Base-by-base conservation (phyloP, 208 protist species). In the Trypanosomatidae sp. region DNA sequence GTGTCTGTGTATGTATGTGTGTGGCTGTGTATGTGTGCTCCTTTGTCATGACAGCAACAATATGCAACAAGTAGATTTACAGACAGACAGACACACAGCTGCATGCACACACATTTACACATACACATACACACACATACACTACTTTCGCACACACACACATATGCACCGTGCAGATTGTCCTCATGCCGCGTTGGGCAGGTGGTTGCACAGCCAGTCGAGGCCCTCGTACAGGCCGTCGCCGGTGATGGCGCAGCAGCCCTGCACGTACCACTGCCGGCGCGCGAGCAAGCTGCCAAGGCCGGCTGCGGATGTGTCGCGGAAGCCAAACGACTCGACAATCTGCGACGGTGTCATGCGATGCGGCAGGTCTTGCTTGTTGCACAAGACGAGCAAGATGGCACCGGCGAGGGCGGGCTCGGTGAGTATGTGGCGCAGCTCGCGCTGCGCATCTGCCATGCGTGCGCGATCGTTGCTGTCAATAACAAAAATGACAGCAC, bases 191-290 rank as follows among this genome's bases (percentile, higher is more conserved):
- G 38, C 43, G 24, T 83, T 61, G 0, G 70, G 78, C 0, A 93
- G 63, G 41, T 82, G 68, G 7, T 46, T 56, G 35, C 71, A 86
- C 23, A 99, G 71, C 97, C 97, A 99, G 44, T 97, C 88, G 0
- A 99, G 60, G 18, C 96, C 96, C 48, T 98, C 94, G 66, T 95
- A 97, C 4, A 99, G 56, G 21, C 96, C 96, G 16, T 98, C 84
- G 20, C 96, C 96, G 11, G 76, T 90, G 23, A 92, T 82, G 18
- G 96, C 96, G 58, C 91, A 98, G 48, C 92, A 94, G 19, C 87
- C 72, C 51, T 98, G 92, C 18, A 98, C 83, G 61, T 88, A 97
- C 89, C 94, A 98, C 49, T 79, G 68, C 13, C 69, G 68, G 0
- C 65, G 62, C 10, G 22, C 30, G 27, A 92, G 33, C 28, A 42